Conservation (phyloP, 2,329 filamentous ascomycete genomes). For the Ilyonectria mors-panacis region DNA sequence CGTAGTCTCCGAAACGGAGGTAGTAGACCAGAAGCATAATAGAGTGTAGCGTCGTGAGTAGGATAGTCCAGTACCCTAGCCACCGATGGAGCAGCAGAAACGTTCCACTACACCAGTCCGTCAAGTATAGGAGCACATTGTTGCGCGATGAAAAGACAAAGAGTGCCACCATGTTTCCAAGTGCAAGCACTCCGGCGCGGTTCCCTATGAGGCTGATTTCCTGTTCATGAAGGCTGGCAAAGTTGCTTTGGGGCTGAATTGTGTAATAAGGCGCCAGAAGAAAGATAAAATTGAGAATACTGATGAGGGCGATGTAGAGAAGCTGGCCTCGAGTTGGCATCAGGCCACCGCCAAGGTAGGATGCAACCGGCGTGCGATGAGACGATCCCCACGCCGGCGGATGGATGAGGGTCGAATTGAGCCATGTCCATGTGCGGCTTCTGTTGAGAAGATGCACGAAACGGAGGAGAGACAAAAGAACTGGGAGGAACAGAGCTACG, state of each 20-base stretch:
- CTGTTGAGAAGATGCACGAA: slow-evolving; percentile 50
- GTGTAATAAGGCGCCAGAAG: slow-evolving; percentile 49
- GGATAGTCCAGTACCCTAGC: slow-evolving; percentile 78
- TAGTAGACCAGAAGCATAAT: slow-evolving; percentile 51
- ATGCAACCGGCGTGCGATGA: slow-evolving; percentile 51
- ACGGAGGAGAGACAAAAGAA: slow-evolving; percentile 52
- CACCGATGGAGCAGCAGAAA: slow-evolving; percentile 57
- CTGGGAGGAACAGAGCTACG: slow-evolving; percentile 51
- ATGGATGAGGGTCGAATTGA: slow-evolving; percentile 51
- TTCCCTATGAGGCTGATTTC: slow-evolving; percentile 55
- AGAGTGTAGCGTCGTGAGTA: slow-evolving; percentile 76
- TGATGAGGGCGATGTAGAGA: slow-evolving; percentile 52
- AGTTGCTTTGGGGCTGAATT: slow-evolving; percentile 49
- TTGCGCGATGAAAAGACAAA: slow-evolving; percentile 55
- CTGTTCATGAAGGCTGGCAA: slow-evolving; percentile 42
- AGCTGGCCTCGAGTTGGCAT: slow-evolving; percentile 55
- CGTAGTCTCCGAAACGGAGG: slow-evolving; percentile 41
- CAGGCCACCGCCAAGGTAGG: slow-evolving; percentile 41
- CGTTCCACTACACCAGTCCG: slow-evolving; percentile 55
- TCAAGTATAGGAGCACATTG: slow-evolving; percentile 54
- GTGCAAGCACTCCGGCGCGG: slow-evolving; percentile 52
- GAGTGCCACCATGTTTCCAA: slow-evolving; percentile 52
- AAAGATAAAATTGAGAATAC: slow-evolving; percentile 54
- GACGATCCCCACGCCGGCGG: slow-evolving; percentile 50
- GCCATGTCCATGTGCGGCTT: slow-evolving; percentile 44